These are phyloP conservation scores for Hymenoscyphus occultus DNA, from an alignment of 2,329 filamentous ascomycete genomes.

Conservation along the genomic window DNA sequence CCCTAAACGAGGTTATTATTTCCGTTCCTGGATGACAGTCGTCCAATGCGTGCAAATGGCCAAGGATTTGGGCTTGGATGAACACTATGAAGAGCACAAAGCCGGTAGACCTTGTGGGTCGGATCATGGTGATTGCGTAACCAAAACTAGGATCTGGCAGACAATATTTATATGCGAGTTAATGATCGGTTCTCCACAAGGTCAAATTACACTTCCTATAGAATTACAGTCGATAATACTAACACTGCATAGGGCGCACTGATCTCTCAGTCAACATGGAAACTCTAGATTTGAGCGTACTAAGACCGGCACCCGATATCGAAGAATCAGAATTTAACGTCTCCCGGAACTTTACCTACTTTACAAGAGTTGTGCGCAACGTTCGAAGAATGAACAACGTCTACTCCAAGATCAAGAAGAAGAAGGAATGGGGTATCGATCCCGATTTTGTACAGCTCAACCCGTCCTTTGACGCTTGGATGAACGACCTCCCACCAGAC, in stretches of 20 bases:
- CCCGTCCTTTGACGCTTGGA: conserved; percentile 71
- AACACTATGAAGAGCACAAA: conserved; percentile 78
- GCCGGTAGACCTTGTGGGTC: conserved; percentile 68
- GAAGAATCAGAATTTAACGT: conserved; percentile 74
- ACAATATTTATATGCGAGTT: conserved; percentile 80
- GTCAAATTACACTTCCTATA: conserved; percentile 44
- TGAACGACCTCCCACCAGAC: conserved; percentile 73
- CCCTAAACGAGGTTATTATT: conserved; percentile 92
- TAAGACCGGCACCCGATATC: conserved; percentile 59
- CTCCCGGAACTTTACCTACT: conserved; percentile 81
- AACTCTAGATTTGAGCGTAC: conserved; percentile 71
- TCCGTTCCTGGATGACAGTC: conserved; percentile 94
- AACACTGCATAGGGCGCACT: conserved; percentile 57
- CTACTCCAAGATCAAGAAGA: conserved; percentile 70
- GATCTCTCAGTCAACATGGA: conserved; percentile 75
- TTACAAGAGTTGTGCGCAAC: conserved; percentile 73
- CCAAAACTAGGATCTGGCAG: conserved; percentile 88
- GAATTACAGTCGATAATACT: conserved; percentile 12
- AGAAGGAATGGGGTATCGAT: conserved; percentile 82
- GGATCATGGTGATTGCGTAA: conserved; percentile 69
- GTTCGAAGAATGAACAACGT: conserved; percentile 74
- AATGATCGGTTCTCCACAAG: conserved; percentile 93
- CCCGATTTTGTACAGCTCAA: conserved; percentile 79
- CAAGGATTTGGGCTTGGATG: conserved; percentile 84
- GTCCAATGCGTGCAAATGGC: conserved; percentile 92